These are phyloP conservation scores for Afroboletus lepidellus DNA, from an alignment of 1,284 basidiomycete genomes.

Conservation along the genomic window DNA sequence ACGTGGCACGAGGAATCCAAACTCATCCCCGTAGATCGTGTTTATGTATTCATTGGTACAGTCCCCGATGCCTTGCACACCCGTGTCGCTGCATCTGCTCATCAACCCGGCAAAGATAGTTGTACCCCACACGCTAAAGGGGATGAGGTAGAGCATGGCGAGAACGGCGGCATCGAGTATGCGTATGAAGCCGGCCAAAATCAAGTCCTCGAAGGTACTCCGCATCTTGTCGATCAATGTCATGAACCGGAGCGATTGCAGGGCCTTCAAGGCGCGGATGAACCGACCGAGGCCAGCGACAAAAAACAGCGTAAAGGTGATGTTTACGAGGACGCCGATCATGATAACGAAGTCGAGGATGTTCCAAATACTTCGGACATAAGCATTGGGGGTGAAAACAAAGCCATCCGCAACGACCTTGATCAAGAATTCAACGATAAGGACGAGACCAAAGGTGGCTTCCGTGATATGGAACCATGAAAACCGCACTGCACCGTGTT, in stretches of 20 bases:
- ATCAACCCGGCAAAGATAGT: conserved; percentile 90
- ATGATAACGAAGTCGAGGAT: conserved; percentile 88
- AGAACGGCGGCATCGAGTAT: conserved; percentile 91
- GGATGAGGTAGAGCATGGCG: conserved; percentile 95
- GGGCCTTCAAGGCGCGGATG: conserved; percentile 85
- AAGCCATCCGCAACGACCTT: conserved; percentile 94
- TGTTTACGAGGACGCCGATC: conserved; percentile 79
- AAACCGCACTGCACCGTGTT: conserved; percentile 58
- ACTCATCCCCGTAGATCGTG: conserved; percentile 51
- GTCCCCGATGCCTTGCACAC: conserved; percentile 53
- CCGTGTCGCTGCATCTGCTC: conserved; percentile 82
- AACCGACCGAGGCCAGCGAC: conserved; percentile 80
- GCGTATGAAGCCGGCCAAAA: conserved; percentile 84
- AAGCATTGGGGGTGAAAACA: conserved; percentile 91
- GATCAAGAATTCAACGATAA: conserved; percentile 86
- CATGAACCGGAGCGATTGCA: conserved; percentile 87
- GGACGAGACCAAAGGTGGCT: conserved; percentile 69
- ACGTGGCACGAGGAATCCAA: conserved; percentile 76
- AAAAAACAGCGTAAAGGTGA: conserved; percentile 75
- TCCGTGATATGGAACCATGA: conserved; percentile 93
- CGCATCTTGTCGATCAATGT: conserved; percentile 87
- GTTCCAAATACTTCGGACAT: conserved; percentile 92
- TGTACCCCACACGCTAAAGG: conserved; percentile 95
- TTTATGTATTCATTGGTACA: conserved; percentile 81
- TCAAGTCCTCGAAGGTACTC: conserved; percentile 87